Base-by-base conservation (phyloP, 176 grass and related monocot genomes). In the Aegilops sharonensis region DNA sequence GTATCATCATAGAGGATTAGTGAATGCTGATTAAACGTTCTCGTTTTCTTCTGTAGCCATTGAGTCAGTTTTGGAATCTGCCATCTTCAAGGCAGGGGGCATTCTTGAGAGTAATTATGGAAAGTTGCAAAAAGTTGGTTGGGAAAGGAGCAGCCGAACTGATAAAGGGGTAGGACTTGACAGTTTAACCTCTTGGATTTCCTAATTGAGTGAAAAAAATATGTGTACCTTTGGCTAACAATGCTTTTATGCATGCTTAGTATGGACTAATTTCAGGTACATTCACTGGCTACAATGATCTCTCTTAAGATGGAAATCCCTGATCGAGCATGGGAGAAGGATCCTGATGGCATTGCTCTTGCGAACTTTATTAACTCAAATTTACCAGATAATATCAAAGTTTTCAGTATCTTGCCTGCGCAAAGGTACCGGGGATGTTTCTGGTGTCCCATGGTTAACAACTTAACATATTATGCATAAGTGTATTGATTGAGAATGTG, bases 301-400 rank as follows among this genome's bases (percentile, higher is more conserved):
- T 93, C 97, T 56, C 73, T 96, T 73, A 99, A 99, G 89, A 96
- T 99, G 97, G 94, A 99, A 71, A 96, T 99, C 27, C 97, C 97
- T 91, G 88, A 91, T 68, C 73, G 83, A 85, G 97, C 92, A 39
- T 96, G 92, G 97, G 68, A 91, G 35, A 74, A 91, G 3, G 94
- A 99, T 86, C 86, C 84, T 87, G 42, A 85, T 81, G 97, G 90
- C 42, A 96, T 92, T 84, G 25, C 47, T 83, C 94, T 94, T 88
- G 89, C 87, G n/a, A 91, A 95, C 72, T 90, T 78, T 76, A 91
- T 99, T 43, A 99, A 99, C 88, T 99, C 94, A 83, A 90, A 99
- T 89, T 84, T 99, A 60, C 97, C 94, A 0, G 83, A 68, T 39
- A 96, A 91, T 89, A 72, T 96, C 64, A 92, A 85, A 80, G 94